Percentiles rank a stretch among this genome's conserved stretches.
Conservation (phyloP, 169 alveolate species). For the Eimeria brunetti region DNA sequence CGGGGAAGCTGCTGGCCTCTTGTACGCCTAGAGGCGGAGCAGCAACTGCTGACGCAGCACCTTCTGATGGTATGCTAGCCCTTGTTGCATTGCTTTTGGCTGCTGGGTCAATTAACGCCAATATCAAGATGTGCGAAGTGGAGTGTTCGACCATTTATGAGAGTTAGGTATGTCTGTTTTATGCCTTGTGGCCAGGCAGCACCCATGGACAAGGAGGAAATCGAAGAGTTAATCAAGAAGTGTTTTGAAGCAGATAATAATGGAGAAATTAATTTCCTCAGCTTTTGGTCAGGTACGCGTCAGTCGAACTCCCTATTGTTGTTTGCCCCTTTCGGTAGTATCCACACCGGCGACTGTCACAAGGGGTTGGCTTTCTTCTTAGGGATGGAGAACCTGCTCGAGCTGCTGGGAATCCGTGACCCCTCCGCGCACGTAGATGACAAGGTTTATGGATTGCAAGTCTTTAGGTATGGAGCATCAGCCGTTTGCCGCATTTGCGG, state of each 20-base stretch:
- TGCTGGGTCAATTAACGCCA: neutral
- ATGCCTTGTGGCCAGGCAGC: constrained; percentile 30
- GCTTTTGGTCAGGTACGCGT: constrained; percentile 76
- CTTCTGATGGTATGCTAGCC: constrained; percentile 45
- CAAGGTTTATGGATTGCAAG: constrained; percentile 64
- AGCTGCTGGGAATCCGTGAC: constrained; percentile 68
- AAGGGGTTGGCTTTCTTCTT: neutral
- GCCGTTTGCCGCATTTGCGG: neutral
- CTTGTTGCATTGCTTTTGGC: neutral
- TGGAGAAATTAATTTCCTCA: constrained; percentile 72
- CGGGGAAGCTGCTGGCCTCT: constrained; percentile 79
- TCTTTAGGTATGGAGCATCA: constrained; percentile 50
- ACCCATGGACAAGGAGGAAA: constrained; percentile 63
- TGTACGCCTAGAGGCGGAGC: constrained; percentile 56
- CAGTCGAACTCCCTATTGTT: neutral
- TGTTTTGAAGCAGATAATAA: constrained; percentile 68
- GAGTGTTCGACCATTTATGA: neutral
- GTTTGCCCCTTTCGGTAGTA: neutral
- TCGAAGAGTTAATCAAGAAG: constrained; percentile 48
- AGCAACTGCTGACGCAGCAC: constrained; percentile 77
- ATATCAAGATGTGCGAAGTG: neutral
- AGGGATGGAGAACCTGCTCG: constrained; percentile 78
- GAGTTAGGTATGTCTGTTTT: neutral
- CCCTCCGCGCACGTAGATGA: constrained; percentile 54
- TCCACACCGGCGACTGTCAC: neutral